Conservation (phyloP, 257 asterid genomes). For the Ilex aquifolium region DNA sequence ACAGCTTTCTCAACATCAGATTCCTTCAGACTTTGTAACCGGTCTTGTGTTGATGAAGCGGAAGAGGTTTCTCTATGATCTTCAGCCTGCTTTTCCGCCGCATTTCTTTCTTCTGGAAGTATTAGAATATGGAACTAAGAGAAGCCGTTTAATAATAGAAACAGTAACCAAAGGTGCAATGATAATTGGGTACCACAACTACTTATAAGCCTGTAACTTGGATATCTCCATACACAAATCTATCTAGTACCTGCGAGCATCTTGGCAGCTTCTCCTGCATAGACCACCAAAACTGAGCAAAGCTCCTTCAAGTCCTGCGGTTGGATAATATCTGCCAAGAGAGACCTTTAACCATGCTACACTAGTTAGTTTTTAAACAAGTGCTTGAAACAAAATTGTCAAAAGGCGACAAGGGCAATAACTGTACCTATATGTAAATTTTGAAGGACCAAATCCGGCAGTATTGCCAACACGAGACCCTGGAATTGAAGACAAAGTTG, state of each 20-base stretch:
- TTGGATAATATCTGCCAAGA: constrained; percentile 88
- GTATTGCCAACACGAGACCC: constrained; percentile 50
- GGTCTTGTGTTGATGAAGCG: constrained; percentile 43
- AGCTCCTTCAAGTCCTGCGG: constrained; percentile 93
- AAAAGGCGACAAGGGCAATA: constrained; percentile 9
- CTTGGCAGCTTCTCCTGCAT: constrained; percentile 82
- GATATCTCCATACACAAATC: neutral
- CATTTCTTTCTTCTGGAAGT: constrained; percentile 47
- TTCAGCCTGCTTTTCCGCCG: constrained; percentile 41
- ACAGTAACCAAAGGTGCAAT: neutral
- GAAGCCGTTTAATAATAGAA: neutral
- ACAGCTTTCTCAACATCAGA: constrained; percentile 31
- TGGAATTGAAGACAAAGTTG: constrained; percentile 44
- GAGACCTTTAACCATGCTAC: constrained; percentile 56
- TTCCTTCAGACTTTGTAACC: constrained; percentile 39
- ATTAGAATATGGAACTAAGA: neutral
- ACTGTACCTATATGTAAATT: constrained; percentile 77
- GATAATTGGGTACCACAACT: neutral
- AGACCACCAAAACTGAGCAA: constrained; percentile 89
- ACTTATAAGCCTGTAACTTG: neutral
- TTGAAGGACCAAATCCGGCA: constrained; percentile 67
- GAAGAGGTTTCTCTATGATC: constrained; percentile 37
- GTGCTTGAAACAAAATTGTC: constrained; percentile 3
- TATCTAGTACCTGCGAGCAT: constrained; percentile 64
- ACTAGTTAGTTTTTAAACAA: constrained; percentile 36